Evolutionary conservation across 2,329 filamentous ascomycete genomes (phyloP).

Genomic region (Achaetomium macrosporum): DNA sequence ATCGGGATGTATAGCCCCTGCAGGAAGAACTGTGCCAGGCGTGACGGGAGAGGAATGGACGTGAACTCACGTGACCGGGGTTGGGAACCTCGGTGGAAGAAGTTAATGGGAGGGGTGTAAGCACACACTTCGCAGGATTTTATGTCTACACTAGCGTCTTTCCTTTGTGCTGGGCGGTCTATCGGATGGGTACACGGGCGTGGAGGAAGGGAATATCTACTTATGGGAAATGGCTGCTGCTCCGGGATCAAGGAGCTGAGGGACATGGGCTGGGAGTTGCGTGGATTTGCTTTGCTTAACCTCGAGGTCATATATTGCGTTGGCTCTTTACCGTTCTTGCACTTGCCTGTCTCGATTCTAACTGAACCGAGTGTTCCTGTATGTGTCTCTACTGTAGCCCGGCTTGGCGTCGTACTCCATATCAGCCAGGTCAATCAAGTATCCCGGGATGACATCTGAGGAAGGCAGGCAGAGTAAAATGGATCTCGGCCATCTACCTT

Average conservation of each 20-base stretch:
- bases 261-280: slow-evolving; percentile 15
- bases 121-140: neutral
- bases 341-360: no score
- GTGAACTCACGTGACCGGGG: neutral
- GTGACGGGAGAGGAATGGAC: neutral
- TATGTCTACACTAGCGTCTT: neutral
- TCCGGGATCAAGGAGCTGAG: neutral
- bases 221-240: slow-evolving; percentile 1
- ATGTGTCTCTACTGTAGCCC: no score
- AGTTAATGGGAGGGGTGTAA: slow-evolving; percentile 12
- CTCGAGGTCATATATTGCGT: neutral
- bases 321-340: neutral
- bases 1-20: neutral
- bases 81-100: slow-evolving; percentile 18
- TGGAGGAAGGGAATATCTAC: slow-evolving; percentile 5
- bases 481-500: no score
- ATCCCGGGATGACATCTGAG: no score
- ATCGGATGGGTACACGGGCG: slow-evolving; percentile 4
- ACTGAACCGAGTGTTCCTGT: no score
- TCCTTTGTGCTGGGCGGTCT: neutral
- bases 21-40: neutral
- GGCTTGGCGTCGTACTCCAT: no score
- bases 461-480: no score
- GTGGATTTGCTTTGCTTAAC: neutral
- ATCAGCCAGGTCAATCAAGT: no score